Percentiles rank a stretch among this genome's conserved stretches.
These are phyloP conservation scores for Nitzschia sp. DNA, from an alignment of 108 stramenopile genomes.

Conservation along the genomic window DNA sequence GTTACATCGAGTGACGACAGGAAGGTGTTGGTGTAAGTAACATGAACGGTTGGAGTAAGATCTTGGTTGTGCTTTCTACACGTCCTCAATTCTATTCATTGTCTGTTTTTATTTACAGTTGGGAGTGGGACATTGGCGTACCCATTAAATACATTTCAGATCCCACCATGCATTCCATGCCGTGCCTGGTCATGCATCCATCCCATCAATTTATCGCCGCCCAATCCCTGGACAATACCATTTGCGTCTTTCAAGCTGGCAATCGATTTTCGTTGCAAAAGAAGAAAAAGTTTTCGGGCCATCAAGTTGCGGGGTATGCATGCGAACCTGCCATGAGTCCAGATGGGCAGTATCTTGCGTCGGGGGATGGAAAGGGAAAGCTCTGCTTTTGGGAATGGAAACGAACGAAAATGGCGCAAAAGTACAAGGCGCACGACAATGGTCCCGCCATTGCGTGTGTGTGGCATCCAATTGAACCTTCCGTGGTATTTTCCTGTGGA, in stretches of 20 bases:
- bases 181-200: conserved; percentile 89
- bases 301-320: conserved; percentile 95
- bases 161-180: conserved; percentile 99
- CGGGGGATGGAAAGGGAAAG: conserved; percentile 95
- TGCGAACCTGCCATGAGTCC: conserved; percentile 92
- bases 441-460: conserved; percentile 92
- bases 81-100: conserved; percentile 23
- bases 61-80: not conserved
- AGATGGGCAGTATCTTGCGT: conserved; percentile 93
- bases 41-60: no score
- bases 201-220: conserved; percentile 76
- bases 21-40: conserved; percentile 77
- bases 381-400: conserved; percentile 98
- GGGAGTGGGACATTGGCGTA: conserved; percentile 99
- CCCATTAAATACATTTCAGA: conserved; percentile 99
- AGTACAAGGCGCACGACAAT: conserved; percentile 90
- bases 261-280: conserved; percentile 85
- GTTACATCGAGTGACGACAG: conserved; percentile 97
- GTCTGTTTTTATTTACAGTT: no score
- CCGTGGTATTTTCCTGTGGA: conserved; percentile 92
- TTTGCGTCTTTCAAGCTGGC: conserved; percentile 87
- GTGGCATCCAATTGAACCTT: conserved; percentile 97
- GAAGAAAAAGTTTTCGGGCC: conserved; percentile 95
- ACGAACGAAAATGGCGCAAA: conserved; percentile 67
- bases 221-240: conserved; percentile 96